These are phyloP conservation scores for Calamus simplicifolius DNA, from an alignment of 176 grass and related monocot species.

Conservation along the genomic window DNA sequence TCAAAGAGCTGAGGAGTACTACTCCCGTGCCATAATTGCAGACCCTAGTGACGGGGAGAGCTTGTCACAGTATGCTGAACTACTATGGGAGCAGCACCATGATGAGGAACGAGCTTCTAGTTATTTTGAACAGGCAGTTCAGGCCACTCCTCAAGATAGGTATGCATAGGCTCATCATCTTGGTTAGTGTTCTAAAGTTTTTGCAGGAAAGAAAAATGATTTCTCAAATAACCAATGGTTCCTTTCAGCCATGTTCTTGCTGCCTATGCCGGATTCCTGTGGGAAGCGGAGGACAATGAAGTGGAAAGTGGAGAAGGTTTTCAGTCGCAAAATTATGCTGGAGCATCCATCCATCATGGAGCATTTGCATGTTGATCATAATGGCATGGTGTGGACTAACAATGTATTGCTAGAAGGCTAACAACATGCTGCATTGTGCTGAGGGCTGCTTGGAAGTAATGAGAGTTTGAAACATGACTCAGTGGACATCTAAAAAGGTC, in stretches of 20 bases:
- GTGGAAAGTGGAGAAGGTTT: conserved; percentile 4
- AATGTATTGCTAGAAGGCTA: background rate
- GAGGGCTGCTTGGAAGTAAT: no score
- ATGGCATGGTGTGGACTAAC: background rate
- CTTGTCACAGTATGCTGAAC: conserved; percentile 80
- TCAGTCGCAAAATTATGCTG: conserved; percentile 2
- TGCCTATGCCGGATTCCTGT: conserved; percentile 75
- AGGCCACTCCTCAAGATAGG: conserved; percentile 54
- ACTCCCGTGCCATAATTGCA: conserved; percentile 70
- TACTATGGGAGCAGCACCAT: conserved; percentile 71
- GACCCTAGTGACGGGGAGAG: conserved; percentile 77
- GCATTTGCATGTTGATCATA: conserved; percentile 6
- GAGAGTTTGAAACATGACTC: no score
- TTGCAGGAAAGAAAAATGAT: no score
- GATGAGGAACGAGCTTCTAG: conserved; percentile 71
- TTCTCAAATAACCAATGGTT: background rate
- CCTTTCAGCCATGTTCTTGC: conserved; percentile 61
- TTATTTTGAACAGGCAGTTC: conserved; percentile 69
- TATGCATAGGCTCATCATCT: background rate
- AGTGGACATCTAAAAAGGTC: no score
- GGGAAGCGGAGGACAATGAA: conserved; percentile 43
- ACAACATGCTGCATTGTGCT: background rate
- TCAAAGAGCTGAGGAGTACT: conserved; percentile 79
- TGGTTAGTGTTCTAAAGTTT: no score
- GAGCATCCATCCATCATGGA: conserved; percentile 1